Evolutionary conservation across 768 basidiomycete species (phyloP), one percentile per base, ranked within the genome.

Genomic region (Collybia nuda): DNA sequence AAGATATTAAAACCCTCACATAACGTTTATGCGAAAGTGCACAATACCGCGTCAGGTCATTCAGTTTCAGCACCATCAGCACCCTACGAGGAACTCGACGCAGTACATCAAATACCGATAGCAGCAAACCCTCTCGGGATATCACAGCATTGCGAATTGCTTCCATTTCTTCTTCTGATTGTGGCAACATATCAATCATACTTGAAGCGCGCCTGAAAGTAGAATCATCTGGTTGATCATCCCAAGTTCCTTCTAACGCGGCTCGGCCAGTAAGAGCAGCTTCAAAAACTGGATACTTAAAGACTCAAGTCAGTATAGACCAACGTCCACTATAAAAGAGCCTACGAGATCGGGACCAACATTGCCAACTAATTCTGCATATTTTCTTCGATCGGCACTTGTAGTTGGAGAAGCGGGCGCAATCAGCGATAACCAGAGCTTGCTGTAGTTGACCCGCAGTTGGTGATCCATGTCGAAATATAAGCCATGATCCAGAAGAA

Each of bases 211-310:
- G 82, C 39, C 68, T 68, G 58, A 84, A 78, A n/a, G 68, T 56
- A 21, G 62, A 62, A 17, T 72, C 62, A 3, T 67, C 65, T 8
- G 66, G 69, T 17, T 68, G 65, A 15, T 76, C 73, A 12, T 77
- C 74, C 74, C 77, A 80, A 5, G 80, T 74, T 26, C 84, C 86
- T 62, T 85, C 80, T 48, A 96, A 67, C 1, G 82, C 84, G 15
- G 90, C 84, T 37, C 93, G 81, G 4, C 86, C 88, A n/a, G 95
- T 98, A 40, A 98, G 85, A 12, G 95, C 95, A 18, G 93, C 91
- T 67, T 98, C 93, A 54, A 98, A 94, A 9, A 97, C 80, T 7
- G 93, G 90, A 64, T 97, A 98, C 89, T 95, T 60, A 39, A 26
- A 40, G 17, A 26, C 18, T 18, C 28, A 4, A 36, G 46, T 51